Conservation (phyloP, 2,329 filamentous ascomycete genomes). For the Fusarium annulatum region DNA sequence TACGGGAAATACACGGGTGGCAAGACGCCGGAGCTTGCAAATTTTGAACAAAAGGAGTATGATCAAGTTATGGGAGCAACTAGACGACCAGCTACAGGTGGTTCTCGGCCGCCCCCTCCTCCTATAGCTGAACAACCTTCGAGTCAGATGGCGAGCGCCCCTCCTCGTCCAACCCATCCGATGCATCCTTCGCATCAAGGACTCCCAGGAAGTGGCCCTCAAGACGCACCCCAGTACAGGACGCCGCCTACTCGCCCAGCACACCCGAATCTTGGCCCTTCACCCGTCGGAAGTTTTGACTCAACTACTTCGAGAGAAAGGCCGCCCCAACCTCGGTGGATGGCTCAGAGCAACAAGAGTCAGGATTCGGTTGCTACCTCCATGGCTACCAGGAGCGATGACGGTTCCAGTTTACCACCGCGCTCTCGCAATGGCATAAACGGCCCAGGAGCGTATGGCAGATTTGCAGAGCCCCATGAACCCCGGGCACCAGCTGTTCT, state of each 20-base stretch:
- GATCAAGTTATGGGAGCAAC: constrained; percentile 77
- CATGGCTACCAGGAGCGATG: constrained; percentile 60
- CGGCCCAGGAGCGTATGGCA: constrained; percentile 53
- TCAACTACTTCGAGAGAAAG: constrained; percentile 56
- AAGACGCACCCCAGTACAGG: constrained; percentile 46
- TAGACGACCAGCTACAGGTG: constrained; percentile 50
- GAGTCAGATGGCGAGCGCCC: constrained; percentile 25
- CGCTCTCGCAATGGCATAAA: constrained; percentile 64
- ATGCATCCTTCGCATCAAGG: constrained; percentile 20
- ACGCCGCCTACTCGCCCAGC: constrained; percentile 48
- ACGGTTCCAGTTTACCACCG: constrained; percentile 61
- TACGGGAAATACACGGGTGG: constrained; percentile 96
- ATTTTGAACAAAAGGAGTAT: constrained; percentile 84
- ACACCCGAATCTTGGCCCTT: constrained; percentile 56
- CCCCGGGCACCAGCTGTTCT: constrained; percentile 27
- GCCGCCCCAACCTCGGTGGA: constrained; percentile 58
- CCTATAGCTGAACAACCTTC: constrained; percentile 43
- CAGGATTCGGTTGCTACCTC: constrained; percentile 67
- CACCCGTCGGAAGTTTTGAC: constrained; percentile 64
- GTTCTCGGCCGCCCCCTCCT: constrained; percentile 42
- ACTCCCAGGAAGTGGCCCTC: constrained; percentile 31
- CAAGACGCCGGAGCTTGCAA: constrained; percentile 79
- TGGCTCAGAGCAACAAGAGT: constrained; percentile 64
- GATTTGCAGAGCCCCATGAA: constrained; percentile 51
- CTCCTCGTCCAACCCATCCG: constrained; percentile 34